These are phyloP conservation scores for Pleurotus djamor DNA, from an alignment of 768 basidiomycete species.

Conservation along the genomic window DNA sequence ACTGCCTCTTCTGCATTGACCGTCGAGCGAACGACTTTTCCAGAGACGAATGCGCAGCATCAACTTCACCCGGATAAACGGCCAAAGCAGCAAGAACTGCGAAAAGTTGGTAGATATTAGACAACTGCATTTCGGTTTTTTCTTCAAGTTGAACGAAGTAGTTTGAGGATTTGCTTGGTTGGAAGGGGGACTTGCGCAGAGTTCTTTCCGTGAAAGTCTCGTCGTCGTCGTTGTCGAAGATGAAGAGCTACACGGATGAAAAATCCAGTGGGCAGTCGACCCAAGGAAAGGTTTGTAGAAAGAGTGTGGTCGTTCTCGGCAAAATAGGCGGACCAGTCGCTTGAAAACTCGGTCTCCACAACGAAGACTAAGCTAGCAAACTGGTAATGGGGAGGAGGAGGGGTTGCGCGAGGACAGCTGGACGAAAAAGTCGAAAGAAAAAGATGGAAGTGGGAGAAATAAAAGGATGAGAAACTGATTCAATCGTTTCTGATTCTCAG, in stretches of 20 bases:
- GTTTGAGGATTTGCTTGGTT: not conserved
- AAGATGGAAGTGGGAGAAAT: conserved; percentile 1
- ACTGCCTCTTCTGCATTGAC: not conserved
- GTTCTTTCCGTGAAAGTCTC: not conserved
- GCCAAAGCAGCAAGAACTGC: conserved; percentile 5
- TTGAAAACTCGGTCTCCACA: not conserved
- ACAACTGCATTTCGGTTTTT: conserved; percentile 1
- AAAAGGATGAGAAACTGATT: conserved; percentile 3
- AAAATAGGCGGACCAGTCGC: conserved; percentile 5
- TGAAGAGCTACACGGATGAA: not conserved
- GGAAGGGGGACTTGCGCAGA: not conserved
- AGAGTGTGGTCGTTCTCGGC: conserved; percentile 5
- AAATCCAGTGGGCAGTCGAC: conserved; percentile 1
- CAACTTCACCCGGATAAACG: not conserved
- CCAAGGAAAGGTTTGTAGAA: not conserved
- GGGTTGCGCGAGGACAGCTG: conserved; percentile 3
- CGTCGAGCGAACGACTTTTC: conserved; percentile 5
- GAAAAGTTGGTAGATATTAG: conserved; percentile 1
- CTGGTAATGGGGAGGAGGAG: not conserved
- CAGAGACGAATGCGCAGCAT: conserved; percentile 7
- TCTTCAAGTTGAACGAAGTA: not conserved
- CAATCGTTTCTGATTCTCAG: not conserved
- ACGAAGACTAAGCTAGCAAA: not conserved
- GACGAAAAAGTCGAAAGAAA: conserved; percentile 6
- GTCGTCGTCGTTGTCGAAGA: not conserved